Evolutionary conservation across 768 basidiomycete species (phyloP), one percentile per base, ranked within the genome.

Genomic region (Hysterangium stoloniferum): DNA sequence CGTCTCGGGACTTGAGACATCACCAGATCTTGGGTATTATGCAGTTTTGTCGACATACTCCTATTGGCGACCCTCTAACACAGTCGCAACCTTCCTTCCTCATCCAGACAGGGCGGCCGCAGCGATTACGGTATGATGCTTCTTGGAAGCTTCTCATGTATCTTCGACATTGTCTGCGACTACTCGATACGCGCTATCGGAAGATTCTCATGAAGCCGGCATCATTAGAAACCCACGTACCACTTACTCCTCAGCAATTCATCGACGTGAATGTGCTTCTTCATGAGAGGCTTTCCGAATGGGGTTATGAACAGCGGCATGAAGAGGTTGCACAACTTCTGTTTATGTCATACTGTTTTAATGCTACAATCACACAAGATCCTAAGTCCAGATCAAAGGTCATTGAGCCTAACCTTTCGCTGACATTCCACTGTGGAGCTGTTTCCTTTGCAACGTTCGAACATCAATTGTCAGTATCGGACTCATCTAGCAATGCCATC

Each of bases 1-100:
- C 12, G 27, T 25, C 20, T 20, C 17, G 19, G 19, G 22, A 17
- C n/a, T 17, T 19, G 19, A 31, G 33, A 35, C 41, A 42, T 15
- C 38, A 50, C 27, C 42, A 45, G 13, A 15, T 53, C 7, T 54
- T 50, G 55, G 47, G 45, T 3, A 54, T 53, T 25, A 27, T 57
- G 27, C 42, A 54, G 11, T 25, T 24, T 29, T 52, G 25, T 29
- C 52, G 45, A 29, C 66, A 75, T 27, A 66, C 71, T 20, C 61
- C 77, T 3, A 65, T 79, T 25, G 71, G 86, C 6, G 86, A 92
- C 60, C 85, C 87, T 6, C 70, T 89, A 12, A 91, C 90, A 19
- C 79, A 86, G 28, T 87, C 81, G 27, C 87, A 91, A 42, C 86
- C 88, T 5, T 91, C 89, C 2, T 89, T 79, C 60, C 73, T 94